Evolutionary conservation across 768 basidiomycete species (phyloP), one percentile per base, ranked within the genome.

Genomic region (Mycena indigotica): DNA sequence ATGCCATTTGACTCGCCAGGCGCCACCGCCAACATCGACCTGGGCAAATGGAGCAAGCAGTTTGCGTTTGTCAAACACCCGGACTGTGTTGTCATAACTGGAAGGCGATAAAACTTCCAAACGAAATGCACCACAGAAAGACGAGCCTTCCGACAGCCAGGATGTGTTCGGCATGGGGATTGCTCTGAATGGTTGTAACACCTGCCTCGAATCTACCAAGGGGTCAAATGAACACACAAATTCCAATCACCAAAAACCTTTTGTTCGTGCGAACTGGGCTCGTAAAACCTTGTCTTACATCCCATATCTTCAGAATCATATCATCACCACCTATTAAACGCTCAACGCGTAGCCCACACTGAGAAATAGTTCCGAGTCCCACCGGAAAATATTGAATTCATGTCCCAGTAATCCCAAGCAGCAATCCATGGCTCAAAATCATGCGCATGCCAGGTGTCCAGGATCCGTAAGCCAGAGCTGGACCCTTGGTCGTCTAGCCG

Each of bases 1-100:
- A 72, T 98, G 94, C 93, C 95, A 99, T 71, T 96, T 95, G 56
- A 93, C 86, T 17, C 97, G 83, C 97, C 97, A 99, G 12, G 86
- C 91, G 2, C 97, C 97, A 13, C 97, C 97, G 12, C 93, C 93
- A 2, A 93, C 86, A 55, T 88, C 80, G 24, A 81, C 82, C 49
- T 80, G 74, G 1, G 73, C 68, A 13, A 98, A 62, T 0, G 91
- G 84, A 3, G 69, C 69, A 3, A 78, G 68, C 3, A 84, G 84
- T 48, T 86, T 88, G 3, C 96, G 87, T 0, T 76, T 78, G 72
- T 98, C 97, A 69, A 93, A 97, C 3, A 98, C 71, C 2, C 84
- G 84, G 16, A 99, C 84, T 6, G 77, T 83, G 60, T 81, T 80
- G 73, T 97, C 88, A 70, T 99, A 99, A 69, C 95, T 97, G 64